phyloP scores from a whole-genome alignment of 139 green algal genomes.

The Tetradesmus obliquus region DNA sequence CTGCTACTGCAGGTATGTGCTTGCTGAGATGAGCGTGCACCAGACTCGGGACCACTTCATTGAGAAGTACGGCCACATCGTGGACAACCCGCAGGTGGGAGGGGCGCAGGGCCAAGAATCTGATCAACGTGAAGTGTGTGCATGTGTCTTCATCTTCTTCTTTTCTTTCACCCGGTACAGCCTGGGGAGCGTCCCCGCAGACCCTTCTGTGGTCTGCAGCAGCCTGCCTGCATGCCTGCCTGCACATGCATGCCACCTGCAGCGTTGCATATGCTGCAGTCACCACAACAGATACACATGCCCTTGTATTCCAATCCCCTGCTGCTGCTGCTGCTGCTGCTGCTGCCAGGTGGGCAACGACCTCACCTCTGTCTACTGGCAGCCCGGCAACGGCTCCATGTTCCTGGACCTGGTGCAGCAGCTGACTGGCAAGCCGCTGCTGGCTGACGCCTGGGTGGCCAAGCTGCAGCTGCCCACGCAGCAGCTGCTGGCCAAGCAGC shows the following conservation, averaged over 20 bases:
- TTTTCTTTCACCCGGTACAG: neutral
- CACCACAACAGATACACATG: neutral
- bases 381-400: conserved; percentile 73
- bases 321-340: neutral
- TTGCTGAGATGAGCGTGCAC: conserved; percentile 80
- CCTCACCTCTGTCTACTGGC: conserved; percentile 65
- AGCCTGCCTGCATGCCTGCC: neutral
- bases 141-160: neutral
- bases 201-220: no score
- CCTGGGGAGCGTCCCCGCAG: no score
- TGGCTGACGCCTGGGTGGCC: conserved; percentile 66
- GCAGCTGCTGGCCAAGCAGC: conserved; percentile 63
- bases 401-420: conserved; percentile 79
- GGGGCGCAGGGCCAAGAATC: neutral
- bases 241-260: neutral
- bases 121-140: neutral
- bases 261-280: no score
- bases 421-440: conserved; percentile 57
- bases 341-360: conserved; percentile 31
- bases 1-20: conserved; percentile 45
- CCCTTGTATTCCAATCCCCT: neutral
- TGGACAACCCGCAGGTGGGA: conserved; percentile 64
- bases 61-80: conserved; percentile 58
- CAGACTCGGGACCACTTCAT: conserved; percentile 82
- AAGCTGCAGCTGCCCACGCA: conserved; percentile 56